Conservation (phyloP, 2,329 filamentous ascomycete species). For the Aspergillus caelatus region DNA sequence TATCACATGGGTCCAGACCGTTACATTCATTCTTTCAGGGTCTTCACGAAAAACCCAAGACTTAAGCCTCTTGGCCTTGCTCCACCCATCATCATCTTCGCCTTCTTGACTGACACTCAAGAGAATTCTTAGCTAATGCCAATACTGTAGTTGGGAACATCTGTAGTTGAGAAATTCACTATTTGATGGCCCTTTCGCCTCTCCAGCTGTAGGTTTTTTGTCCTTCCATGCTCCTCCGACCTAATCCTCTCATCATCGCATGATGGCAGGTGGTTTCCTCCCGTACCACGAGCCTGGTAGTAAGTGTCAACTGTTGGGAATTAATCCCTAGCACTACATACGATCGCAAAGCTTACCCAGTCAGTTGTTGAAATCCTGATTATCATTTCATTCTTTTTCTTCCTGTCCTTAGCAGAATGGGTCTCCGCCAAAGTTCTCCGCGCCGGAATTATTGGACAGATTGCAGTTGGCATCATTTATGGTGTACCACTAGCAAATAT, state of each 20-base stretch:
- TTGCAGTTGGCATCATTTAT: slow-evolving; percentile 52
- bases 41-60: neutral
- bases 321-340: neutral
- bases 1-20: neutral
- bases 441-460: slow-evolving; percentile 52
- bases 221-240: neutral
- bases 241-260: neutral
- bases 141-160: neutral
- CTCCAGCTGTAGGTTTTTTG: neutral
- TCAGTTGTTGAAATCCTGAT: slow-evolving; percentile 45
- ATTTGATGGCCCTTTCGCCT: neutral
- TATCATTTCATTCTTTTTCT: slow-evolving; percentile 50
- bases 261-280: slow-evolving; percentile 33
- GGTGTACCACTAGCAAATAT: slow-evolving; percentile 51
- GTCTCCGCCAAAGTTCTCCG: slow-evolving; percentile 45
- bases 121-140: neutral
- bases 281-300: slow-evolving; percentile 45
- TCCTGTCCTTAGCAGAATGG: slow-evolving; percentile 48
- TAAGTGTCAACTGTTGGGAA: slow-evolving; percentile 20
- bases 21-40: neutral
- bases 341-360: neutral
- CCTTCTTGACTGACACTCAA: neutral
- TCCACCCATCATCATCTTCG: neutral
- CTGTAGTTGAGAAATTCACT: neutral
- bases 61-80: neutral